Evolutionary conservation across 345 rosid species (phyloP), one percentile per base, ranked within the genome.

Genomic region (Mangifera indica): DNA sequence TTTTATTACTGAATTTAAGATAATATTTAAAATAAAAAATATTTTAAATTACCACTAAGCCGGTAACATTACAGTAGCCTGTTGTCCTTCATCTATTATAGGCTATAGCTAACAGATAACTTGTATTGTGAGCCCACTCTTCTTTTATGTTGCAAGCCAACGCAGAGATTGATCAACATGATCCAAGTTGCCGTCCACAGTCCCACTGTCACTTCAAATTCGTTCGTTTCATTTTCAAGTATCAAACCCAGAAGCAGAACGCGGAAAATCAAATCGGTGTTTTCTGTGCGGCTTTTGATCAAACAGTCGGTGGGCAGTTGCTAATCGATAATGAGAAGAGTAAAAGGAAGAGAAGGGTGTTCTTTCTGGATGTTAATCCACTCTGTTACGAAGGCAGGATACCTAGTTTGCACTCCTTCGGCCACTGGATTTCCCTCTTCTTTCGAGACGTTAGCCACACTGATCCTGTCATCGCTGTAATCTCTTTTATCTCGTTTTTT

Each of bases 381-480:
- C 83, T 94, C 37, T 90, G 97, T 81, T 92, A 89, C 56, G 88
- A 80, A 21, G 97, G 95, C 77, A 90, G 82, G 83, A 87, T 79
- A 10, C 97, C 95, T 5, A 87, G 97, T 78, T 86, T 91, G 24
- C 80, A 71, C 1, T 81, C 89, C 67, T 94, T 90, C 54, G 89
- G 83, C 67, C 84, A 84, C 48, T 94, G 98, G 98, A 56, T 90
- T 20, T 89, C 97, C 74, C 91, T 94, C 59, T 89, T 94, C 85
- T 86, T 94, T 79, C 78, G 88, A 67, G 91, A 84, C 84, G 96
- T 94, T 78, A 87, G 89, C 86, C 87, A 79, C 63, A 75, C 49
- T 12, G 97, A 90, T 80, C 97, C 97, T 55, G 92, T 94, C 60
- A 85, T 94, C 66, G 98, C 97, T 57, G 97, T 94, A 82, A 86